Evolutionary conservation across 306 rosid species (phyloP).

Genomic region (Rubus parviflorus): DNA sequence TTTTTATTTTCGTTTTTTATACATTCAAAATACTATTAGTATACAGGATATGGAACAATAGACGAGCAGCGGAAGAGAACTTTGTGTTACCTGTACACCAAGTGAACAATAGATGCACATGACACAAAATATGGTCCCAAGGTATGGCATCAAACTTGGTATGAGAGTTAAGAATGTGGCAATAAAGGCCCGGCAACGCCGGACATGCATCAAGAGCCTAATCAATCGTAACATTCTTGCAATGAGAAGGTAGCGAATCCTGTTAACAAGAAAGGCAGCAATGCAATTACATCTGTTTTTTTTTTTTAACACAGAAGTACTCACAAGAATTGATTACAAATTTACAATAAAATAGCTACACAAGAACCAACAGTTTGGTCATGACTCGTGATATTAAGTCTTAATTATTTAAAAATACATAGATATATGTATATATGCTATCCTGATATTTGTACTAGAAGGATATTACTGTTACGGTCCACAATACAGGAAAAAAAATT

Average conservation of each 20-base stretch:
- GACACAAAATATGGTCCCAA: slow-evolving; percentile 86
- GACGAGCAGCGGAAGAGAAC: slow-evolving; percentile 22
- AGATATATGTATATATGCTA: neutral
- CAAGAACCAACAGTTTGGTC: neutral
- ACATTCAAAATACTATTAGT: neutral
- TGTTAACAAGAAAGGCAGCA: slow-evolving; percentile 31
- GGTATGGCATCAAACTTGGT: slow-evolving; percentile 98
- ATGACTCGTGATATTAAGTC: too few relatives aligned
- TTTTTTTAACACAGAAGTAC: neutral
- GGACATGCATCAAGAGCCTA: slow-evolving; percentile 83
- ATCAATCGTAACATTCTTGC: slow-evolving; percentile 90
- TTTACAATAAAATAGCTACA: neutral
- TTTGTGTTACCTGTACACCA: slow-evolving; percentile 79
- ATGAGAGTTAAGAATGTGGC: slow-evolving; percentile 91
- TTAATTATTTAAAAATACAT: too few relatives aligned
- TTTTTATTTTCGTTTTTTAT: neutral
- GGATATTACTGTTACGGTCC: neutral
- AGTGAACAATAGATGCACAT: slow-evolving; percentile 79
- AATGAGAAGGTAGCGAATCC: slow-evolving; percentile 98
- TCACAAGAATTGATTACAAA: neutral
- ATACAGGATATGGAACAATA: neutral
- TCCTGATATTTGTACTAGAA: neutral
- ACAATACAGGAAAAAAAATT: neutral
- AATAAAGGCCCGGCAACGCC: slow-evolving; percentile 79
- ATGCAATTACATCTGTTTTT: slow-evolving; percentile 10